Percentiles rank a stretch among this genome's conserved stretches.
Evolutionary conservation across 2,329 filamentous ascomycete genomes (phyloP).

Genomic region (Cordyceps fumosorosea): DNA sequence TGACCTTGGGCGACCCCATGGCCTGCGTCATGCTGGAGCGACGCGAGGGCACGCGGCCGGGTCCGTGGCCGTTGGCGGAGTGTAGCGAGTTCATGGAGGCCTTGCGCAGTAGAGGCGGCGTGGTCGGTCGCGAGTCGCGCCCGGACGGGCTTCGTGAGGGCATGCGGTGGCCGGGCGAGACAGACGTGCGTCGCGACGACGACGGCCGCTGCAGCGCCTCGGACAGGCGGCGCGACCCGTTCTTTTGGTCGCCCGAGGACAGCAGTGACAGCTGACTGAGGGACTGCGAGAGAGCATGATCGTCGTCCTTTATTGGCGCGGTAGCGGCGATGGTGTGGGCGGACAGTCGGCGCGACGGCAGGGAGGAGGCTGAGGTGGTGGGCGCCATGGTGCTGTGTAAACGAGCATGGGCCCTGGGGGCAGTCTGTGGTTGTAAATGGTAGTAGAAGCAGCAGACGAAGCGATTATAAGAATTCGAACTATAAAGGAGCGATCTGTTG

Average conservation of each 20-base stretch:
- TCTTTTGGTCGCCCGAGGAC: constrained; percentile 18
- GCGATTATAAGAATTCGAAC: not conserved
- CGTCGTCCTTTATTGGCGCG: constrained; percentile 20
- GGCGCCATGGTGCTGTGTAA: constrained; percentile 21
- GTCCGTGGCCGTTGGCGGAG: constrained; percentile 37
- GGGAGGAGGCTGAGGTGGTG: constrained; percentile 16
- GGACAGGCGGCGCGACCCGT: constrained; percentile 22
- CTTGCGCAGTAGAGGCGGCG: constrained; percentile 48
- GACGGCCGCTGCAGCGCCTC: constrained; percentile 29
- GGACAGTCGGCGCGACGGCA: constrained; percentile 29
- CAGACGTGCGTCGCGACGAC: constrained; percentile 29
- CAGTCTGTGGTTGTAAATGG: not conserved
- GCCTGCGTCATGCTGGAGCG: constrained; percentile 42
- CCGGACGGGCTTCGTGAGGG: constrained; percentile 38
- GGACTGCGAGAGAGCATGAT: constrained; percentile 32
- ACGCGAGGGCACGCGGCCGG: constrained; percentile 35
- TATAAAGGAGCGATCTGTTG: not conserved
- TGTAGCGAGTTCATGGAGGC: constrained; percentile 52
- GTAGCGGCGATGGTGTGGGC: constrained; percentile 18
- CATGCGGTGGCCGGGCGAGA: constrained; percentile 30
- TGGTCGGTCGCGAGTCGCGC: constrained; percentile 39
- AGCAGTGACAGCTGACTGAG: constrained; percentile 40
- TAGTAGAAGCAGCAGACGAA: not conserved
- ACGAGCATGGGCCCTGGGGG: constrained; percentile 2
- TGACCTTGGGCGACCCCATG: constrained; percentile 31